Evolutionary conservation across 495 filamentous ascomycete species (phyloP).

Genomic region (Penicillium antarcticum): DNA sequence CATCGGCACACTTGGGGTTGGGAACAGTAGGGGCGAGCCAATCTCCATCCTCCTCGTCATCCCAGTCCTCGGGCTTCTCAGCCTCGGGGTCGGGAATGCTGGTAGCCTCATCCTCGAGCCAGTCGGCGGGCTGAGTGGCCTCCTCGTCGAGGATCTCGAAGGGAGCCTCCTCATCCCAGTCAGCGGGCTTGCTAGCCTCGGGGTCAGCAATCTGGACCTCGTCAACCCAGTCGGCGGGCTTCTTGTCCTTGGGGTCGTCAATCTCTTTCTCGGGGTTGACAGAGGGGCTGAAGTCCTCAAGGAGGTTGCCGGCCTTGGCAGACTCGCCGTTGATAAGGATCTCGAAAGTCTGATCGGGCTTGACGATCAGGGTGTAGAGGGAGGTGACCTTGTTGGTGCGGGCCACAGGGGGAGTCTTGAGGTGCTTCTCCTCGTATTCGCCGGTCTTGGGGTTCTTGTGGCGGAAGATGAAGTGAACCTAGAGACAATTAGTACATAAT

Average conservation of each 20-base stretch:
- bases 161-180: conserved; percentile 99
- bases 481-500: conserved; percentile 3
- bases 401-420: conserved; percentile 77
- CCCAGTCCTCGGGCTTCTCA: conserved; percentile 99
- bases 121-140: conserved; percentile 88
- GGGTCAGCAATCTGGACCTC: conserved; percentile 87
- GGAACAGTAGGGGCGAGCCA: conserved; percentile 91
- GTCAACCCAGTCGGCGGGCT: conserved; percentile 96
- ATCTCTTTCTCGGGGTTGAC: conserved; percentile 97
- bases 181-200: conserved; percentile 90
- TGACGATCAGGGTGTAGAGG: conserved; percentile 94
- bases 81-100: conserved; percentile 93
- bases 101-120: conserved; percentile 88
- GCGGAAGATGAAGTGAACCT: conserved; percentile 99
- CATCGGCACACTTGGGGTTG: conserved; percentile 94
- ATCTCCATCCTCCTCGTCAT: conserved; percentile 99
- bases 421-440: conserved; percentile 99
- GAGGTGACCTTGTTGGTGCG: conserved; percentile 86
- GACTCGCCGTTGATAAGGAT: conserved; percentile 85
- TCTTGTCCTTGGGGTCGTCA: conserved; percentile 91
- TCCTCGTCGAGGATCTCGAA: conserved; percentile 94
- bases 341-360: conserved; percentile 90
- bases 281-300: conserved; percentile 89
- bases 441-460: conserved; percentile 99
- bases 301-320: conserved; percentile 82